Evolutionary conservation across 169 alveolate species (phyloP), one percentile per base, ranked within the genome.

Genomic region (Cyclospora cayetanensis): DNA sequence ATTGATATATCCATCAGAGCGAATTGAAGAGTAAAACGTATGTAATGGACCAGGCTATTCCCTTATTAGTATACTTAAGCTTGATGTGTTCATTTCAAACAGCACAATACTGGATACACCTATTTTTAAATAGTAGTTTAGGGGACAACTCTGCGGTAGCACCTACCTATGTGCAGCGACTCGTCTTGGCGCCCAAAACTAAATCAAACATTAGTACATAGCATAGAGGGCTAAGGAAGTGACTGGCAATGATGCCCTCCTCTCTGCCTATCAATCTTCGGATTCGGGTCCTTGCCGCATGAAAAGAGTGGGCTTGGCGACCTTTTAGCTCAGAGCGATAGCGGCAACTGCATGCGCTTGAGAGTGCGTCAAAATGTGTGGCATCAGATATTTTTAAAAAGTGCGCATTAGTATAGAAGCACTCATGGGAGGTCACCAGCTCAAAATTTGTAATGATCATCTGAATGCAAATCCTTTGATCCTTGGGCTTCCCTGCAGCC

Each of bases 341-440:
- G 46, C 22, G 93, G 93, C 0, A 90, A 43, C 39, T 34, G 43
- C 25, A 79, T 42, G 31, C 60, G 42, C 20, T 74, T 74, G 7
- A 66, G 52, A 41, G 80, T 46, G 31, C 94, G 86, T 86, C 91
- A 90, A 50, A 65, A 90, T 2, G 87, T n/a, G n/a, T 66, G 35
- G 94, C 94, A 5, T 55, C 66, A 0, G 55, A 37, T 37, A 31
- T 60, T 1, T 91, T 82, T 41, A 79, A 90, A 37, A 74, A 35
- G 27, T 90, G 94, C 37, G 80, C 94, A 34, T 90, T 91, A 4
- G 94, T 90, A 60, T 68, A 22, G 74, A 55, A 52, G 20, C 55
- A 31, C 43, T 53, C 88, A 41, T 68, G 34, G 25, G 63, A 18
- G 15, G 43, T 88, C 53, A 46, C 77, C 35, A 55, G 60, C 11